A percentile compares a stretch with the other conserved stretches of the same genome.
Evolutionary conservation across 2,329 filamentous ascomycete genomes (phyloP).

Genomic region (Clonostachys rhizophaga): DNA sequence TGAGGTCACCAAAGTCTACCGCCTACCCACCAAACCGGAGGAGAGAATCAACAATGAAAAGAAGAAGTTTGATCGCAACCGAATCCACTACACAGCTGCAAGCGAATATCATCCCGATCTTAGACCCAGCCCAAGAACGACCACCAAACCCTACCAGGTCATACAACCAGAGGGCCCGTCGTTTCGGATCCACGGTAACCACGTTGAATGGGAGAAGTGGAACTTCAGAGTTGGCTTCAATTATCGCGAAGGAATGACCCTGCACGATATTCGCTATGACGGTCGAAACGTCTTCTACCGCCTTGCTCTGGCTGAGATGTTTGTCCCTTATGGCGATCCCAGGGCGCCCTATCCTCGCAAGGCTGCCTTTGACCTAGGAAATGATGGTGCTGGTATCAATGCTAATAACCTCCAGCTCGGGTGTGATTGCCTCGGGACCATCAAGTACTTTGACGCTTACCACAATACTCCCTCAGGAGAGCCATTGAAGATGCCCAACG

Average conservation of each 20-base stretch:
- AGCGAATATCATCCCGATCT: slow-evolving; percentile 31
- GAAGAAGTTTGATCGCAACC: slow-evolving; percentile 28
- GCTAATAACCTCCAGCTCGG: slow-evolving; percentile 62
- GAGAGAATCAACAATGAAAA: slow-evolving; percentile 9
- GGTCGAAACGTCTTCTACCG: slow-evolving; percentile 60
- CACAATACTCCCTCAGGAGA: slow-evolving; percentile 20
- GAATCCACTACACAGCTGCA: slow-evolving; percentile 27
- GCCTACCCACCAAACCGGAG: slow-evolving; percentile 27
- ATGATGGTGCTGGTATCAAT: slow-evolving; percentile 58
- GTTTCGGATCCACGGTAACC: slow-evolving; percentile 33
- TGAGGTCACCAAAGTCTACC: slow-evolving; percentile 37
- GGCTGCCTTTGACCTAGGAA: slow-evolving; percentile 64
- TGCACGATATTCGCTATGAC: slow-evolving; percentile 63
- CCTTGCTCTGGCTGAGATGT: slow-evolving; percentile 64
- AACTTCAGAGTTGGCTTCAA: slow-evolving; percentile 63
- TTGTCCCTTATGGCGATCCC: slow-evolving; percentile 60
- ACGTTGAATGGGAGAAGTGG: slow-evolving; percentile 57
- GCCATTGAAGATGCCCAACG: slow-evolving; percentile 22
- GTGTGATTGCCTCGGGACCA: slow-evolving; percentile 61
- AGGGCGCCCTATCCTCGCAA: slow-evolving; percentile 59
- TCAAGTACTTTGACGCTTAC: slow-evolving; percentile 32
- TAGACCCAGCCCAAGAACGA: slow-evolving; percentile 10
- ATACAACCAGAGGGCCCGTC: slow-evolving; percentile 21
- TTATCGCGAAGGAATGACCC: slow-evolving; percentile 59
- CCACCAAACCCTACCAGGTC: slow-evolving; percentile 18